phyloP scores from a whole-genome alignment of 148 eudicot genomes.

The Rhododendron williamsianum region DNA sequence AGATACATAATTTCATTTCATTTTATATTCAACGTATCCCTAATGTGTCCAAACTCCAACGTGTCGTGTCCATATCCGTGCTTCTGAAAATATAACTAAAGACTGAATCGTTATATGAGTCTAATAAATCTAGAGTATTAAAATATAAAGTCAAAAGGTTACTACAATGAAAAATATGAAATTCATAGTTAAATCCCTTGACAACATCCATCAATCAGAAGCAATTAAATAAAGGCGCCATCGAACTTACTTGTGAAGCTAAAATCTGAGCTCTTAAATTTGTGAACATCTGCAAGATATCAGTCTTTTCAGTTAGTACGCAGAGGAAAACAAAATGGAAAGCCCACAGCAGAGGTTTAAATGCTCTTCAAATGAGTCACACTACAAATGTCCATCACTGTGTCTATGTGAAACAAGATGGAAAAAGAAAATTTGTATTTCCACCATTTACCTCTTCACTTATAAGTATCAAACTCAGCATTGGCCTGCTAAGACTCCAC shows the following conservation, averaged over 20 bases:
- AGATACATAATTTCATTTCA: not conserved
- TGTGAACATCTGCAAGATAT: conserved; percentile 33
- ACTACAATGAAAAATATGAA: not conserved
- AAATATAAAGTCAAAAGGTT: not conserved
- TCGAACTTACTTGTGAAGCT: conserved; percentile 40
- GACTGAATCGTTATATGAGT: not conserved
- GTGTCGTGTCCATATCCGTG: not conserved
- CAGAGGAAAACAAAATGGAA: not conserved
- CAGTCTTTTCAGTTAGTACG: conserved; percentile 1
- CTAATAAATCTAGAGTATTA: not conserved
- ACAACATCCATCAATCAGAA: not conserved
- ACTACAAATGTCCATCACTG: not conserved
- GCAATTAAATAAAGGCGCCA: not conserved
- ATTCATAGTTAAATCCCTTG: not conserved
- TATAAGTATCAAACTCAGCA: conserved; percentile 81
- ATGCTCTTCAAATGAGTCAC: not conserved
- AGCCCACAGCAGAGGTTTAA: not conserved
- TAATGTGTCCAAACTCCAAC: not conserved
- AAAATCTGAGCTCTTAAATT: conserved; percentile 43
- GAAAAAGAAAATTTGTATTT: not conserved
- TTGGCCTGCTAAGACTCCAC: conserved; percentile 98
- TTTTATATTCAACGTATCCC: not conserved
- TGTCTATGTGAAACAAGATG: not conserved
- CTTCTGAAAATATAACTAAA: not conserved
- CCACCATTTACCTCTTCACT: conserved; percentile 69